Evolutionary conservation across 2,329 filamentous ascomycete species (phyloP).

Genomic region (Hymenoscyphus scutula): DNA sequence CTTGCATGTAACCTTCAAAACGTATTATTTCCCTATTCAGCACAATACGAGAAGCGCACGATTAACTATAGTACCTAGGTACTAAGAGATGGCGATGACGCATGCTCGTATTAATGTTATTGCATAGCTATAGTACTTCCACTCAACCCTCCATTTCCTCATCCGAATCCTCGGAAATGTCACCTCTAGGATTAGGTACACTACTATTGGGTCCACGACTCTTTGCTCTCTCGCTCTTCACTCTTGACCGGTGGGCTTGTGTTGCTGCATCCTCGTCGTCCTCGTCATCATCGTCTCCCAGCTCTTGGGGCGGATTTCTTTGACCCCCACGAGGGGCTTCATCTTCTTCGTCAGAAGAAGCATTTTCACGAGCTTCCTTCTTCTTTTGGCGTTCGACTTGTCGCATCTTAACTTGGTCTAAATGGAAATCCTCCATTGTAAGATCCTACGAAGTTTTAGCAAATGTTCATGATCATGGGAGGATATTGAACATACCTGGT

Average conservation of each 20-base stretch:
- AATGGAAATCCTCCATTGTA: constrained; percentile 50
- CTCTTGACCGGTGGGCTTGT: constrained; percentile 17
- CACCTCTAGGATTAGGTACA: not conserved
- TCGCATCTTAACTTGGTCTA: constrained; percentile 55
- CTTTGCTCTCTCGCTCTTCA: constrained; percentile 12
- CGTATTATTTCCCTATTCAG: too few species aligned
- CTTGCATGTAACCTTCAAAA: not conserved
- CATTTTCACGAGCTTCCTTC: constrained; percentile 43
- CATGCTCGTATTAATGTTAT: not conserved
- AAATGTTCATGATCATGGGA: not conserved
- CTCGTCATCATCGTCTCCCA: constrained; percentile 21
- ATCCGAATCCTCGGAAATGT: constrained; percentile 6
- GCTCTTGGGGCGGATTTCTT: constrained; percentile 19
- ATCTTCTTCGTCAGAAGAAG: constrained; percentile 41
- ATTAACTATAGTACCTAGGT: not conserved
- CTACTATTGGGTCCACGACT: not conserved
- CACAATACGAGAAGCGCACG: not conserved
- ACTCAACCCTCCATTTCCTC: constrained; percentile 12
- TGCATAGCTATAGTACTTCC: not conserved
- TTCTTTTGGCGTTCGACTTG: constrained; percentile 55
- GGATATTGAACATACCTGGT: constrained; percentile 44
- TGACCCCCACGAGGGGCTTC: constrained; percentile 26
- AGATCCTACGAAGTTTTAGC: constrained; percentile 43
- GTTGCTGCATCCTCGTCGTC: constrained; percentile 12
- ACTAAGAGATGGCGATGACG: too few species aligned